Conservation (phyloP, 2,329 filamentous ascomycete genomes). For the Metarhizium guizhouense region DNA sequence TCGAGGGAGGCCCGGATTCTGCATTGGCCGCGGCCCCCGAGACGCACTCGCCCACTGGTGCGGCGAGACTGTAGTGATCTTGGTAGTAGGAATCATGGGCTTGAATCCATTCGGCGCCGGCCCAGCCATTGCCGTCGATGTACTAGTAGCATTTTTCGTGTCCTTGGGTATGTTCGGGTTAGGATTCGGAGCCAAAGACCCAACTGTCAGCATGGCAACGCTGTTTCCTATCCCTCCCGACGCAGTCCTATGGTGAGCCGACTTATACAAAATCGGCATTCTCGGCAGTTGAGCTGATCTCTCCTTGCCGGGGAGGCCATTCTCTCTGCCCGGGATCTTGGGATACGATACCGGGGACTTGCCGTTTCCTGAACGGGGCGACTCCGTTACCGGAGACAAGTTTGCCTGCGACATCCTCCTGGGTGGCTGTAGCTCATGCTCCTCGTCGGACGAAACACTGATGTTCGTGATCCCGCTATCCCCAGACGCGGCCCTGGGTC, state of each 20-base stretch:
- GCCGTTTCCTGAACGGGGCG: constrained; percentile 25
- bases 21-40: neutral
- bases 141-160: neutral
- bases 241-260: constrained; percentile 16
- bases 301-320: constrained; percentile 9
- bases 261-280: constrained; percentile 22
- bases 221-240: neutral
- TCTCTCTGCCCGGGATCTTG: constrained; percentile 16
- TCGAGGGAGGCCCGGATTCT: constrained; percentile 14
- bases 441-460: constrained; percentile 20
- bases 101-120: no score
- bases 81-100: no score
- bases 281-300: constrained; percentile 23
- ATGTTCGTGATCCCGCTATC: constrained; percentile 25
- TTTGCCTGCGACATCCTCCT: constrained; percentile 16
- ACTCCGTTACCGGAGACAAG: constrained; percentile 42
- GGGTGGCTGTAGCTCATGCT: constrained; percentile 10
- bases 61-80: no score
- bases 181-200: neutral
- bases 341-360: constrained; percentile 24
- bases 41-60: no score
- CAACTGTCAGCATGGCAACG: neutral
- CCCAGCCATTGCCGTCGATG: no score
- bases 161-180: constrained; percentile 13
- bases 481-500: constrained; percentile 17